phyloP scores from a whole-genome alignment of 306 rosid species.

The Crotalaria pallida region DNA sequence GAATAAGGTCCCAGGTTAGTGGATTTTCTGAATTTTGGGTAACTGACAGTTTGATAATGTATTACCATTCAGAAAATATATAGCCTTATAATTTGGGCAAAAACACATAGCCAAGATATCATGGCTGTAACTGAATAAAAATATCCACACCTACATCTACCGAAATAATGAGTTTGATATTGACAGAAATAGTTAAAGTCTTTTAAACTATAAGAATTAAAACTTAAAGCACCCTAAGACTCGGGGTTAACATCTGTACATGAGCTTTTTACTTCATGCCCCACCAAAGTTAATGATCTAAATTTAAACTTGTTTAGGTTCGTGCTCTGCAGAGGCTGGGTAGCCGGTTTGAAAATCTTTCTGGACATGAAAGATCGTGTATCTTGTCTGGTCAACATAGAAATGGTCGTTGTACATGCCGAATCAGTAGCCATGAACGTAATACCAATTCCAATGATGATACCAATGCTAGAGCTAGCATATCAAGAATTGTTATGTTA shows the following conservation, averaged over 20 bases:
- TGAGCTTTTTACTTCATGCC: neutral
- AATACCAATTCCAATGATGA: slow-evolving; percentile 57
- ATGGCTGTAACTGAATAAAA: neutral
- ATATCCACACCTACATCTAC: neutral
- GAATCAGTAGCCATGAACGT: slow-evolving; percentile 50
- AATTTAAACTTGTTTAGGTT: slow-evolving; percentile 51
- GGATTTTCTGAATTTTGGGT: neutral
- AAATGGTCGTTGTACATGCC: slow-evolving; percentile 88
- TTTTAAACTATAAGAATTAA: neutral
- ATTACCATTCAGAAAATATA: neutral
- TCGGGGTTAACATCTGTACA: neutral
- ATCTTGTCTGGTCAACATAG: slow-evolving; percentile 90
- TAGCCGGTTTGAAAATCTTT: slow-evolving; percentile 84
- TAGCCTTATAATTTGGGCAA: neutral
- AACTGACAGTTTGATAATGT: slow-evolving; percentile 14
- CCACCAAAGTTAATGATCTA: slow-evolving; percentile 10
- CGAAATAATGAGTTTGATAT: neutral
- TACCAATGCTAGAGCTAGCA: slow-evolving; percentile 88
- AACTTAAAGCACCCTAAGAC: neutral
- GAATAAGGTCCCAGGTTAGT: slow-evolving; percentile 97
- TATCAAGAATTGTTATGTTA: slow-evolving; percentile 96
- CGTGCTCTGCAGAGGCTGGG: slow-evolving; percentile 99
- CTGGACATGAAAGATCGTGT: slow-evolving; percentile 95
- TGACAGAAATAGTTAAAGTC: neutral
- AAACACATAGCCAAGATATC: neutral